Percentiles rank a stretch among this genome's conserved stretches.
These are phyloP conservation scores for Flaveria robusta DNA, from an alignment of 129 eudicot genomes.

Conservation along the genomic window DNA sequence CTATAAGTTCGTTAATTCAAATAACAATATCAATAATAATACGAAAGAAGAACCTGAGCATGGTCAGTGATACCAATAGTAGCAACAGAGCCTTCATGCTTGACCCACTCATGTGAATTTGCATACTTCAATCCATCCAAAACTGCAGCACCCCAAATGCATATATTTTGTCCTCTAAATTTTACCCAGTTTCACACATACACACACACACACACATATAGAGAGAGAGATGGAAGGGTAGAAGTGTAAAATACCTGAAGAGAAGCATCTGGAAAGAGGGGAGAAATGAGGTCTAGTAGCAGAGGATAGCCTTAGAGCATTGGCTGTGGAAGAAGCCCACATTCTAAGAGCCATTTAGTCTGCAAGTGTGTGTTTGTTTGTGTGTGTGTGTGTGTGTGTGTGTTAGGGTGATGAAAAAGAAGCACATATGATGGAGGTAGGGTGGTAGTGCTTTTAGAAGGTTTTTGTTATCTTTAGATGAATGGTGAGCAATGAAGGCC, in stretches of 20 bases:
- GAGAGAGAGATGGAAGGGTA: not conserved
- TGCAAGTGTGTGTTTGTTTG: not conserved
- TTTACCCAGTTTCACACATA: not conserved
- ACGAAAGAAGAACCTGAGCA: slow-evolving; percentile 65
- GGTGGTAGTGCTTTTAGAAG: slow-evolving; percentile 21
- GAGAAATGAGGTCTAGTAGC: slow-evolving; percentile 50
- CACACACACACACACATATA: not conserved
- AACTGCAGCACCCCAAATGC: slow-evolving; percentile 41
- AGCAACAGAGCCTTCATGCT: slow-evolving; percentile 90
- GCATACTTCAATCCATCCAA: slow-evolving; percentile 85
- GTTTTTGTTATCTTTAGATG: slow-evolving; percentile 63
- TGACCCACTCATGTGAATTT: slow-evolving; percentile 97
- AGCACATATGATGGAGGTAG: slow-evolving; percentile 28
- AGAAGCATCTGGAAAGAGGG: slow-evolving; percentile 86
- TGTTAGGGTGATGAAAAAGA: slow-evolving; percentile 11
- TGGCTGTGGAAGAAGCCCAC: slow-evolving; percentile 99
- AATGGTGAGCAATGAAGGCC: slow-evolving; percentile 84
- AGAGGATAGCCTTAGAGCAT: slow-evolving; percentile 71
- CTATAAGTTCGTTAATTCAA: not conserved
- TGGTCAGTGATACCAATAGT: slow-evolving; percentile 95
- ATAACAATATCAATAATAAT: not conserved
- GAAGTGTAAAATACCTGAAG: slow-evolving; percentile 55
- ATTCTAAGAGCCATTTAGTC: slow-evolving; percentile 75
- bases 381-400: not conserved
- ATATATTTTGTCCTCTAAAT: not conserved